Evolutionary conservation across 306 rosid species (phyloP).

Genomic region (Oxytropis ochrocephala): DNA sequence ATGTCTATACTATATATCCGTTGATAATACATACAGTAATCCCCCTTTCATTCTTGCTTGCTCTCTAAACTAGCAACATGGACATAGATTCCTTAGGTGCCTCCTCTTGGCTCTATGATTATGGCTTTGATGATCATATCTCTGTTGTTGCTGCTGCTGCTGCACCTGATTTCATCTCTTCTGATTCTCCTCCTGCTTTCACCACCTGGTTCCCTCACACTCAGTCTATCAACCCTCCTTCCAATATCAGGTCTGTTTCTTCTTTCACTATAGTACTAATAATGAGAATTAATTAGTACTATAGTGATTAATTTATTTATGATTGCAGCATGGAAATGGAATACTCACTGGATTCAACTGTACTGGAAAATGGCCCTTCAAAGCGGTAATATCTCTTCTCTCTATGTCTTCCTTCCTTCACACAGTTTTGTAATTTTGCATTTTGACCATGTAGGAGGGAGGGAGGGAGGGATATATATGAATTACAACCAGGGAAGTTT

Average conservation of each 20-base stretch:
- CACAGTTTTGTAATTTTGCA: no score
- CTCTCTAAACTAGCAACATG: constrained; percentile 19
- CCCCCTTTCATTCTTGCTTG: background rate
- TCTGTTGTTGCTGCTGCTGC: constrained; percentile 25
- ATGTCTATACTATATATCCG: background rate
- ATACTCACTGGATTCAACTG: constrained; percentile 40
- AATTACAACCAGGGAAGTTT: no score
- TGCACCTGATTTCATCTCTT: constrained; percentile 7
- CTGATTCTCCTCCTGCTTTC: constrained; percentile 22
- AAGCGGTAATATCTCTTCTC: constrained; percentile 50
- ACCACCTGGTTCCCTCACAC: constrained; percentile 40
- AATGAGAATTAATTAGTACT: background rate
- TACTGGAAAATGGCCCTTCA: constrained; percentile 45
- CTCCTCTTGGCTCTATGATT: constrained; percentile 55
- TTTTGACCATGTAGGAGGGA: no score
- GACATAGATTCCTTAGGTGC: constrained; percentile 33
- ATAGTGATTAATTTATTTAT: constrained; percentile 6
- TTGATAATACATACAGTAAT: background rate
- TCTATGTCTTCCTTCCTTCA: background rate
- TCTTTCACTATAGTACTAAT: background rate
- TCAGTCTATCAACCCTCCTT: constrained; percentile 25
- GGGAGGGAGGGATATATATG: no score
- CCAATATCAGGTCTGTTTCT: constrained; percentile 40
- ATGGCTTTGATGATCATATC: constrained; percentile 25
- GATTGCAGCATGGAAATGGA: constrained; percentile 52